Evolutionary conservation across 2,329 filamentous ascomycete species (phyloP), one percentile per base, ranked within the genome.

Genomic region (Microdochium nivale): DNA sequence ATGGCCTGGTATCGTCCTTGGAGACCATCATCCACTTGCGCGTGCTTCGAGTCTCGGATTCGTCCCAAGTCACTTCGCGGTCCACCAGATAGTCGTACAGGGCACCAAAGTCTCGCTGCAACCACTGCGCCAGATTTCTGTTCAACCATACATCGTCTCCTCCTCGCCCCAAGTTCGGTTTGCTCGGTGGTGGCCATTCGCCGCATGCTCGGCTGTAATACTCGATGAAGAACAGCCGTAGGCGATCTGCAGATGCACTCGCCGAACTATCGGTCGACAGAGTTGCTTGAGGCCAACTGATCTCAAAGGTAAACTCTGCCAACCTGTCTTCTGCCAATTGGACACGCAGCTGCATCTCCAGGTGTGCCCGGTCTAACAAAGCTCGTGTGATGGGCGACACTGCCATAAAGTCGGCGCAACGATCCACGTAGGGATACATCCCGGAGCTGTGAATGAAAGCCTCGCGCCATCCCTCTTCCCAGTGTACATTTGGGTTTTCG

Each of bases 61-160:
- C 76, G 51, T 85, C 82, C 82, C 84, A 88, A 0, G 77, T 63
- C 3, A 87, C 76, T 47, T 86, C 80, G 4, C 82, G 76, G 62
- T 88, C 79, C 16, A 88, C 84, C 1, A 88, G 69, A 55, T 86
- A 87, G 59, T 88, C 84, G 59, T 88, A 88, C 1, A 88, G 68
- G 0, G 81, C 79, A 2, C 81, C 80, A 58, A 88, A 87, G 56
- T 88, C 85, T 30, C 70, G 72, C 56, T 86, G 81, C n/a, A 88
- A 63, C 2, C 70, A 71, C 47, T 76, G 72, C 1, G 75, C 75
- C 19, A 86, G 63, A 2, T 72, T 75, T 40, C 84, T 73, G 3
- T 78, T 84, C 13, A 88, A 70, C 84, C 84, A 87, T 37, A 72
- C 71, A 10, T 77, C 74, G 30, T 76, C 69, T 9, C 64, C 71